These are phyloP conservation scores for Smallanthus sonchifolius DNA, from an alignment of 129 eudicot genomes.

Conservation along the genomic window DNA sequence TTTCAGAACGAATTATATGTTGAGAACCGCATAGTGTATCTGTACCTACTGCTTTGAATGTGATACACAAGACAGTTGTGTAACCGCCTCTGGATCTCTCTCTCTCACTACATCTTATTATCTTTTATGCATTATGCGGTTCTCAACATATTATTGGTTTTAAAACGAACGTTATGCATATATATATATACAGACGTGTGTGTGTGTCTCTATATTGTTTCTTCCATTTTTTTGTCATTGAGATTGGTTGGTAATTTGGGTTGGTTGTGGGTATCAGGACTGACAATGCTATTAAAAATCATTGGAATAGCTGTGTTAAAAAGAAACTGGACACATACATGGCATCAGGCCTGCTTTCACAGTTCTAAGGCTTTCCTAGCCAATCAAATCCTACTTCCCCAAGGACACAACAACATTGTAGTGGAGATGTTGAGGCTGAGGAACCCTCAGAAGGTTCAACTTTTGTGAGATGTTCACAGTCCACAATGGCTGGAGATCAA, in stretches of 20 bases:
- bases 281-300: conserved; percentile 85
- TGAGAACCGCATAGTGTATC: too few species aligned
- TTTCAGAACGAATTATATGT: too few species aligned
- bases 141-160: too few species aligned
- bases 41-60: too few species aligned
- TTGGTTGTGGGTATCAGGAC: conserved; percentile 41
- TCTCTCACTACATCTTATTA: too few species aligned
- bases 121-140: too few species aligned
- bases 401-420: conserved; percentile 46
- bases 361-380: conserved; percentile 50
- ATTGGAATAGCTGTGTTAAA: conserved; percentile 87
- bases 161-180: not conserved
- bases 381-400: conserved; percentile 53
- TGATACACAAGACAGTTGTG: too few species aligned
- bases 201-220: not conserved
- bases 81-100: too few species aligned
- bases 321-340: conserved; percentile 71
- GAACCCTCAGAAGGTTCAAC: conserved; percentile 60
- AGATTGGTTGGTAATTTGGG: not conserved
- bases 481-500: conserved; percentile 31
- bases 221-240: not conserved
- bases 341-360: conserved; percentile 65
- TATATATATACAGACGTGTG: too few species aligned
- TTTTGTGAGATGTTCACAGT: conserved; percentile 46
- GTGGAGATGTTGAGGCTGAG: conserved; percentile 60